Evolutionary conservation across 371 early-diverging fungal species (phyloP), one percentile per base, ranked within the genome.

Genomic region (Mortierella sp.): DNA sequence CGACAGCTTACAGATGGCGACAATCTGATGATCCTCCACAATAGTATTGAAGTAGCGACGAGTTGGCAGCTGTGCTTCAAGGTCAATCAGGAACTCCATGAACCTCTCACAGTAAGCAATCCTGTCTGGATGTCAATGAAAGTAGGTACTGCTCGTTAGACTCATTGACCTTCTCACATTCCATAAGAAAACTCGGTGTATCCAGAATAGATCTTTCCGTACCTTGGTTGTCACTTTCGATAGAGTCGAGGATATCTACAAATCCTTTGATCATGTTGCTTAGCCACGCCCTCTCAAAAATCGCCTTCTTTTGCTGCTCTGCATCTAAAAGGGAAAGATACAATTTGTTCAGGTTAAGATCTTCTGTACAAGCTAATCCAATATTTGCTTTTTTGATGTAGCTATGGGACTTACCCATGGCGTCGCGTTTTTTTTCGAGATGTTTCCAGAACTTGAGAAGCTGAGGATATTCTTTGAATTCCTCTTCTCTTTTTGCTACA

Each of bases 21-120:
- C 80, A 37, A 97, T 71, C 48, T 95, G 88, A 68, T 92, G 93
- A 70, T 98, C 98, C 18, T 90, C 86, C 28, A 98, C 64, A 9
- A 98, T 64, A 1, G 89, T 85, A 67, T 93, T 91, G 70, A 97
- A 88, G 72, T 88, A 96, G 57, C 98, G 90, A 37, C 98, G 91
- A 0, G 98, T 97, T 2, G 97, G 92, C 37, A 97, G 80, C 82
- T 97, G 98, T 18, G 94, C 85, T 70, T 91, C 90, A 25, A 98
- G 80, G 69, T 93, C 95, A 21, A 95, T 91, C 56, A 98, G 69
- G 37, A 98, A 85, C 75, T 97, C 97, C 28, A 97, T 64, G 62
- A 91, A 88, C 16, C 94, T 88, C 58, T 92, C 92, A 65, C 88
- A 86, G 61, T 91, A 95, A 25, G 80, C 77, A 28, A 91, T 74